Evolutionary conservation across 768 basidiomycete genomes (phyloP).

Genomic region (Scleroderma citrinum): DNA sequence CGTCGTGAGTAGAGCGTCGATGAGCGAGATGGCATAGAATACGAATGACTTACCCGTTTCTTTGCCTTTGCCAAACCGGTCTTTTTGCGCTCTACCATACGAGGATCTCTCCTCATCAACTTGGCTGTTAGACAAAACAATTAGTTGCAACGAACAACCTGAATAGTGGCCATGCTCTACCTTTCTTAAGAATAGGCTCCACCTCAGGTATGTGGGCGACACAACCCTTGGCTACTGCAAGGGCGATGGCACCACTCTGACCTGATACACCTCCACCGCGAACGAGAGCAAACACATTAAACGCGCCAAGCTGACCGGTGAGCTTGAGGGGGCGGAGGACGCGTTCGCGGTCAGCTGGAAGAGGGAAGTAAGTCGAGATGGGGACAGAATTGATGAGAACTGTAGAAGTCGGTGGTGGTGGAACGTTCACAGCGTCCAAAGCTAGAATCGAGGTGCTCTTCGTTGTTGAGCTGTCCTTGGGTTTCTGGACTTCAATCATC

Average conservation of each 20-base stretch:
- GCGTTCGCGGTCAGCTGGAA: conserved; percentile 71
- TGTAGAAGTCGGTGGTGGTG: conserved; percentile 46
- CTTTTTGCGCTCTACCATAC: conserved; percentile 99
- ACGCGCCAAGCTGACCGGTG: conserved; percentile 78
- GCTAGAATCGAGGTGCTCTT: conserved; percentile 9
- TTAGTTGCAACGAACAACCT: not conserved
- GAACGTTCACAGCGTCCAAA: conserved; percentile 9
- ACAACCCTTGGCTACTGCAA: conserved; percentile 72
- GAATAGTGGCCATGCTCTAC: conserved; percentile 39
- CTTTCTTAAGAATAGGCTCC: conserved; percentile 60
- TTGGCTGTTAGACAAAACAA: conserved; percentile 48
- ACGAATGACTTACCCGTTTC: conserved; percentile 62
- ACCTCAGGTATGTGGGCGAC: conserved; percentile 65
- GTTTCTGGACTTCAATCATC: conserved; percentile 63
- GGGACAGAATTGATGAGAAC: conserved; percentile 85
- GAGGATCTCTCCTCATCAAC: conserved; percentile 83
- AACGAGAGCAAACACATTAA: conserved; percentile 68
- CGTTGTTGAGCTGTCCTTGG: conserved; percentile 7
- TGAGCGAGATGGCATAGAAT: not conserved
- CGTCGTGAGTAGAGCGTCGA: conserved; percentile 1
- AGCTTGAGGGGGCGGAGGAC: conserved; percentile 81
- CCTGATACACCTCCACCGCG: conserved; percentile 89
- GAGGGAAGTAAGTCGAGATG: conserved; percentile 71
- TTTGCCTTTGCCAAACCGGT: conserved; percentile 88
- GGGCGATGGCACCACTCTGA: conserved; percentile 82